phyloP scores from a whole-genome alignment of 108 stramenopile genomes.

The Pseudonitzschia multiseries region DNA sequence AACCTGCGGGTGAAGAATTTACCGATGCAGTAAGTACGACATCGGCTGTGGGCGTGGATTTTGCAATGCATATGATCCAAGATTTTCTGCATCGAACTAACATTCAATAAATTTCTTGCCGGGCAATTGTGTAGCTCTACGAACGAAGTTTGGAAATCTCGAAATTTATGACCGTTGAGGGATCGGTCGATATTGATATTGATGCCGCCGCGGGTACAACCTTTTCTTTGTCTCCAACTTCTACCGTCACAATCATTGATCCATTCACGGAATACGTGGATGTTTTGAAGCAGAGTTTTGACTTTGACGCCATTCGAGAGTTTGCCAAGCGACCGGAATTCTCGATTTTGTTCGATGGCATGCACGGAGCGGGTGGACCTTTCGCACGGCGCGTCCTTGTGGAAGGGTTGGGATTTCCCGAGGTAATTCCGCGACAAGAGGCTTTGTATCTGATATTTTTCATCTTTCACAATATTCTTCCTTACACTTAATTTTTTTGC shows the following conservation, averaged over 20 bases:
- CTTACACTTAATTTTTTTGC: background rate
- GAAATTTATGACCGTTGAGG: slow-evolving; percentile 65
- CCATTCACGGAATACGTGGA: slow-evolving; percentile 82
- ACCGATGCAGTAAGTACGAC: slow-evolving; percentile 86
- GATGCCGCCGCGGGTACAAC: slow-evolving; percentile 62
- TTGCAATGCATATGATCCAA: background rate
- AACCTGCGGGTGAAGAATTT: slow-evolving; percentile 95
- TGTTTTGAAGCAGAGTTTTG: slow-evolving; percentile 90
- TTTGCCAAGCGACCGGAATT: slow-evolving; percentile 82
- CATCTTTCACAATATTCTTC: background rate
- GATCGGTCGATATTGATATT: slow-evolving; percentile 60
- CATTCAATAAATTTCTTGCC: background rate
- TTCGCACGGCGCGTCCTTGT: slow-evolving; percentile 91
- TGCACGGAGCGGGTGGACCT: slow-evolving; percentile 98
- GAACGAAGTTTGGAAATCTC: slow-evolving; percentile 58
- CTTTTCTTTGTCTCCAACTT: slow-evolving; percentile 56
- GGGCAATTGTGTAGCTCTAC: slow-evolving; percentile 50
- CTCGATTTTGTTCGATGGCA: slow-evolving; percentile 94
- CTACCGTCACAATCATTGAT: slow-evolving; percentile 85
- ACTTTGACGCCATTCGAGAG: slow-evolving; percentile 79
- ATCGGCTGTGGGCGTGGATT: too few species aligned
- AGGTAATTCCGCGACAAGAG: slow-evolving; percentile 35
- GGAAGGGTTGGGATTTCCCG: slow-evolving; percentile 90
- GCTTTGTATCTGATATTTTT: background rate
- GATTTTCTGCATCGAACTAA: background rate